These are phyloP conservation scores for Chlamydomonas asymmetrica DNA, from an alignment of 139 green algal species.

Conservation along the genomic window DNA sequence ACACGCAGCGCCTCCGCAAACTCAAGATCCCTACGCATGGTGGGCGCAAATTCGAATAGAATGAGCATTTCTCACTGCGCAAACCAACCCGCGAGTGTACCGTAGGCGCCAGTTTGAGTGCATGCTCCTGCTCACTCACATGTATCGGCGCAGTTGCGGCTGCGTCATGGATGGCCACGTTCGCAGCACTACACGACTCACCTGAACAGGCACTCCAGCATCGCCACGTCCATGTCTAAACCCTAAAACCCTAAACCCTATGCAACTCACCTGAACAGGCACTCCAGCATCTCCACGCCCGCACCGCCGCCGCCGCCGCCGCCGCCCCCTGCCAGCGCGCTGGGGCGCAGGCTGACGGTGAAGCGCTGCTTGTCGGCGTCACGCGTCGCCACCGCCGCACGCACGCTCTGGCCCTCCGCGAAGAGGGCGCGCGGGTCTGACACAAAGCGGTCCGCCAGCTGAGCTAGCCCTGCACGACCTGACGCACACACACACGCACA, in stretches of 20 bases:
- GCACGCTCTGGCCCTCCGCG: conserved; percentile 72
- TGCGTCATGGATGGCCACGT: too few relatives aligned
- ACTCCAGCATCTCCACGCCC: not conserved
- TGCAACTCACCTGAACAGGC: not conserved
- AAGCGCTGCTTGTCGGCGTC: conserved; percentile 44
- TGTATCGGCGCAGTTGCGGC: too few relatives aligned
- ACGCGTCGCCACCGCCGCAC: conserved; percentile 42
- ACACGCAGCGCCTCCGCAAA: conserved; percentile 33
- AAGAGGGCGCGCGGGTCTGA: conserved; percentile 68
- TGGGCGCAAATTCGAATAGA: too few relatives aligned
- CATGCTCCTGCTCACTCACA: not conserved
- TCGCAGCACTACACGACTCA: too few relatives aligned
- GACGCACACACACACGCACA: too few relatives aligned
- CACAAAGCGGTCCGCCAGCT: conserved; percentile 83
- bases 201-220: conserved; percentile 1
- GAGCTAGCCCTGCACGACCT: conserved; percentile 63
- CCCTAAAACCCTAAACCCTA: too few relatives aligned
- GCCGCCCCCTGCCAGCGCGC: too few relatives aligned
- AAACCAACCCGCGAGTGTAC: too few relatives aligned
- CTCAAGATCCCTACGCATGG: conserved; percentile 64
- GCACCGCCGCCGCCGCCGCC: not conserved
- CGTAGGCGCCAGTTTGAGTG: not conserved
- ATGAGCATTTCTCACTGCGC: too few relatives aligned
- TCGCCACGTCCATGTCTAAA: not conserved
- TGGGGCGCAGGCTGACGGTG: conserved; percentile 67